A percentile compares a stretch with the other conserved stretches of the same genome.
phyloP scores from a whole-genome alignment of 345 rosid genomes.

The Acer campestre region DNA sequence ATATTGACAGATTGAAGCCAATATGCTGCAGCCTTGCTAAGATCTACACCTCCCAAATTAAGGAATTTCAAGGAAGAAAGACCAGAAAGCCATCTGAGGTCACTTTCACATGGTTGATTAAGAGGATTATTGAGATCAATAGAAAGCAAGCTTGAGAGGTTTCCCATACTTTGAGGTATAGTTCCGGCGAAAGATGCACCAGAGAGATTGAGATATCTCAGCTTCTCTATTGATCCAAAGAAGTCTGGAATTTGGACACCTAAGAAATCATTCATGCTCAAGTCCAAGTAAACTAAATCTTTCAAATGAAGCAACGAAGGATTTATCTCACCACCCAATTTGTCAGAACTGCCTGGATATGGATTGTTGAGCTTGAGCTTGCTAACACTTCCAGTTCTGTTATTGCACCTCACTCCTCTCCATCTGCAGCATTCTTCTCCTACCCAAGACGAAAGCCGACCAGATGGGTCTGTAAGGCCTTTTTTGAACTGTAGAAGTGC shows the following conservation, averaged over 20 bases:
- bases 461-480: too few relatives aligned
- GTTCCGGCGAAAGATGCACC: slow-evolving; percentile 6
- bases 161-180: too few relatives aligned
- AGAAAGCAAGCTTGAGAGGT: too few relatives aligned
- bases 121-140: too few relatives aligned
- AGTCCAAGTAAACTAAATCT: slow-evolving; percentile 17
- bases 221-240: slow-evolving; percentile 11
- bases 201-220: slow-evolving; percentile 35
- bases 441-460: slow-evolving; percentile 46
- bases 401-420: slow-evolving; percentile 41
- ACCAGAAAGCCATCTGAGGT: too few relatives aligned
- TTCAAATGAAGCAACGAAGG: slow-evolving; percentile 12
- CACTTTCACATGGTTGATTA: too few relatives aligned
- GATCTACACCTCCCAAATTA: too few relatives aligned
- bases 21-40: too few relatives aligned
- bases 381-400: slow-evolving; percentile 29
- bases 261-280: slow-evolving; percentile 25
- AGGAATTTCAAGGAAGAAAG: too few relatives aligned
- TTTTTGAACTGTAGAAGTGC: too few relatives aligned
- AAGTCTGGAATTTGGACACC: slow-evolving; percentile 19
- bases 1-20: too few relatives aligned
- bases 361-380: slow-evolving; percentile 43
- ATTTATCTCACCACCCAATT: slow-evolving; percentile 15
- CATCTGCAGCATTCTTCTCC: slow-evolving; percentile 55
- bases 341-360: background rate